Evolutionary conservation across 805 yeast genomes (phyloP).

Genomic region (Saturnispora gosingensis): DNA sequence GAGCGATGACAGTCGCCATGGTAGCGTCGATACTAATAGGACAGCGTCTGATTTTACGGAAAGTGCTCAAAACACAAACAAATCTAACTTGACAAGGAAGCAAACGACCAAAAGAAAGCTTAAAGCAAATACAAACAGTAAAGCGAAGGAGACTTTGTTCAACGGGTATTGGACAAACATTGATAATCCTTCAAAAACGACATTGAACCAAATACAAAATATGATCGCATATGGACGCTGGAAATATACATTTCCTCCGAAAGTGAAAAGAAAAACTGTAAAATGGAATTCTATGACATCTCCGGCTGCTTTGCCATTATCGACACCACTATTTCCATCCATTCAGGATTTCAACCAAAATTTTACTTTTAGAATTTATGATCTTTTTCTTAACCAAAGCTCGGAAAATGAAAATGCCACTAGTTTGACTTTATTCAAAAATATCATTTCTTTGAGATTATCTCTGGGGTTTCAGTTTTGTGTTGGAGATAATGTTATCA

Average conservation of each 20-base stretch:
- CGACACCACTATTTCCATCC: conserved; percentile 71
- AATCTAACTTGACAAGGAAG: not conserved
- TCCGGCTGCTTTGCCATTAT: conserved; percentile 86
- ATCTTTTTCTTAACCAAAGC: conserved; percentile 53
- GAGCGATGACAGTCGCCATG: not conserved
- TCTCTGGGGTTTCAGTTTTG: conserved; percentile 88
- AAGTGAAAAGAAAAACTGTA: conserved; percentile 54
- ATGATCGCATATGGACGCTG: conserved; percentile 72
- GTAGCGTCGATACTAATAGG: conserved; percentile 1
- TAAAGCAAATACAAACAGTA: conserved; percentile 9
- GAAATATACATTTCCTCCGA: conserved; percentile 81
- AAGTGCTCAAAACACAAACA: not conserved
- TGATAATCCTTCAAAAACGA: conserved; percentile 68
- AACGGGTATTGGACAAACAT: conserved; percentile 52
- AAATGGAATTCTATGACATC: conserved; percentile 92
- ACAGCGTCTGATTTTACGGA: conserved; percentile 1
- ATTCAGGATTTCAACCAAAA: conserved; percentile 57
- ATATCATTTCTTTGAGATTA: conserved; percentile 77
- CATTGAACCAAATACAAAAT: conserved; percentile 43
- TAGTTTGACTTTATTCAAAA: conserved; percentile 60
- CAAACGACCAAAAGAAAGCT: conserved; percentile 1
- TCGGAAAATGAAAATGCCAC: conserved; percentile 44
- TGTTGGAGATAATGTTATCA: conserved; percentile 56
- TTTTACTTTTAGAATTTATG: conserved; percentile 77
- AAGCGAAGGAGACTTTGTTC: conserved; percentile 2